These are phyloP conservation scores for Sechiopsis laciniata DNA, from an alignment of 306 rosid species.

Conservation along the genomic window DNA sequence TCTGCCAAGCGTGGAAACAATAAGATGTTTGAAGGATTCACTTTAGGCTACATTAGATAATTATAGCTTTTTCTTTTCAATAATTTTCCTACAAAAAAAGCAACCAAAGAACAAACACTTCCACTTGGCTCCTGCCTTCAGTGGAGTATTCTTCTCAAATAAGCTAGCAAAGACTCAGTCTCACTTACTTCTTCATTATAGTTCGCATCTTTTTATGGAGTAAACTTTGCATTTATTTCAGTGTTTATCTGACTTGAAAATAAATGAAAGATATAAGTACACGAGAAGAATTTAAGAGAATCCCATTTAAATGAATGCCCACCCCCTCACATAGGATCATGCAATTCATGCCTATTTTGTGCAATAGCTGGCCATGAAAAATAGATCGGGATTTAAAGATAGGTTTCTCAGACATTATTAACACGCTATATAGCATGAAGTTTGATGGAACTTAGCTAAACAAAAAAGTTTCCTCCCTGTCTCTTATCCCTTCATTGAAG, in stretches of 20 bases:
- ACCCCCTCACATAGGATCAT: not conserved
- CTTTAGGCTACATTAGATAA: not conserved
- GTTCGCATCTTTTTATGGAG: not conserved
- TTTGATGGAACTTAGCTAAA: not conserved
- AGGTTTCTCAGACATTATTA: not conserved
- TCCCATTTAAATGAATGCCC: not conserved
- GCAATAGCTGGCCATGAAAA: not conserved
- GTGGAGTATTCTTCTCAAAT: slow-evolving; percentile 7
- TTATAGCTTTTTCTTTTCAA: not conserved
- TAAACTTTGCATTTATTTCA: not conserved
- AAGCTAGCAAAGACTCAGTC: not conserved
- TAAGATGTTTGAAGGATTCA: not conserved
- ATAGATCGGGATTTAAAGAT: not conserved
- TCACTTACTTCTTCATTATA: not conserved
- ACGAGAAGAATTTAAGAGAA: not conserved
- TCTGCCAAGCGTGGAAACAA: slow-evolving; percentile 40
- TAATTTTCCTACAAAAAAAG: not conserved
- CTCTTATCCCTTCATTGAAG: slow-evolving; percentile 7
- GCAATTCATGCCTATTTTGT: not conserved
- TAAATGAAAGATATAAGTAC: not conserved
- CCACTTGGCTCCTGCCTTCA: slow-evolving; percentile 11
- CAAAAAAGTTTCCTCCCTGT: not conserved
- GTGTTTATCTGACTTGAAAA: not conserved
- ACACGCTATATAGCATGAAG: not conserved
- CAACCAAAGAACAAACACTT: not conserved